These are phyloP conservation scores for Colletotrichum tropicale DNA, from an alignment of 2,329 filamentous ascomycete species.

Conservation along the genomic window DNA sequence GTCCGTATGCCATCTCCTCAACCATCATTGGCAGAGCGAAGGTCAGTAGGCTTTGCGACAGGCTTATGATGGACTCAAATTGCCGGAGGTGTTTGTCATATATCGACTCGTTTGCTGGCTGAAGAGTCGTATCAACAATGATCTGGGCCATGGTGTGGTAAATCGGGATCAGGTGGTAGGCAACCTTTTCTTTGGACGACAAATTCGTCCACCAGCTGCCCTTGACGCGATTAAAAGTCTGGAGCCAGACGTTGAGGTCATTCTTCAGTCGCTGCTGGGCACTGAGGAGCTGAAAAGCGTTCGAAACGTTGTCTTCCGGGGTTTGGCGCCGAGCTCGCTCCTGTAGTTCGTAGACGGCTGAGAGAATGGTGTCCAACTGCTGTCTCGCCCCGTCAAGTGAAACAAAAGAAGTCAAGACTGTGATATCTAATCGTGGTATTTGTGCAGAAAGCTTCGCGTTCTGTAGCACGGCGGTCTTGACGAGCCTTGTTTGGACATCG, in stretches of 20 bases:
- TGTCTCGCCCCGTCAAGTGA: constrained; percentile 3
- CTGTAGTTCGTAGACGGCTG: background rate
- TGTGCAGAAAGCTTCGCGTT: background rate
- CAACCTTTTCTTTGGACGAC: constrained; percentile 15
- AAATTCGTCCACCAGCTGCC: constrained; percentile 1
- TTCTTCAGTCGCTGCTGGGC: background rate
- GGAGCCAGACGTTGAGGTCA: constrained; percentile 24
- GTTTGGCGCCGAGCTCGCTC: background rate
- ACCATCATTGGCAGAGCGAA: background rate
- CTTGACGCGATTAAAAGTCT: constrained; percentile 28
- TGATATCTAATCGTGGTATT: background rate
- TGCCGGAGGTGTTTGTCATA: constrained; percentile 38
- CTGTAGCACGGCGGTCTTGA: background rate
- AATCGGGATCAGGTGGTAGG: constrained; percentile 30
- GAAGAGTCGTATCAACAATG: constrained; percentile 41
- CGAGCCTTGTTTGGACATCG: constrained; percentile 30
- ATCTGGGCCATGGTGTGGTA: constrained; percentile 49
- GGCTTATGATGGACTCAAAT: constrained; percentile 36
- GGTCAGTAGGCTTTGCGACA: background rate
- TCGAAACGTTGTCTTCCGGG: background rate
- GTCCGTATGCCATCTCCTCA: constrained; percentile 12
- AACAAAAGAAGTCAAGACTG: background rate
- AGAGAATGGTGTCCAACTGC: background rate
- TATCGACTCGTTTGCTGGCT: constrained; percentile 31
- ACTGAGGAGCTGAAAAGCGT: background rate